phyloP scores from a whole-genome alignment of 176 grass and related monocot species.

The Eragrostis curvula region DNA sequence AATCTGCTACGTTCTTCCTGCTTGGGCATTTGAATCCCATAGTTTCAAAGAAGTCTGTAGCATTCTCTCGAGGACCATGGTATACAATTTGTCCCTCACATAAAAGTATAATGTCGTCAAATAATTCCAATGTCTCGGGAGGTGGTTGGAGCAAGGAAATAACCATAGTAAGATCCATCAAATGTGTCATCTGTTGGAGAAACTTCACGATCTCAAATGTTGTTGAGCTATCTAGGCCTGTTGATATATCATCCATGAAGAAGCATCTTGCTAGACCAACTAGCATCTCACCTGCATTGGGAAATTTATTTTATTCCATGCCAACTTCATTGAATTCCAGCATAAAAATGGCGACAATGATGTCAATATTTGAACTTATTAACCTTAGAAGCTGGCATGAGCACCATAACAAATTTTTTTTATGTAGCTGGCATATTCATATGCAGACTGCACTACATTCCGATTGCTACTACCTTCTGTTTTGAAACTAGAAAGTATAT shows the following conservation, averaged over 20 bases:
- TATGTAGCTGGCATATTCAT: not conserved
- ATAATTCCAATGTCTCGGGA: conserved; percentile 87
- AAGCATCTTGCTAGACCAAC: conserved; percentile 88
- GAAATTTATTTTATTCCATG: conserved; percentile 20
- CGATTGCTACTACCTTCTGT: not conserved
- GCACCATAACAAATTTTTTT: not conserved
- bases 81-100: conserved; percentile 93
- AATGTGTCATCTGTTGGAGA: conserved; percentile 83
- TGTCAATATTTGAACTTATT: not conserved
- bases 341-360: conserved; percentile 2
- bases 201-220: conserved; percentile 89
- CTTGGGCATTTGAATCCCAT: conserved; percentile 89
- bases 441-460: not conserved
- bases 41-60: conserved; percentile 71
- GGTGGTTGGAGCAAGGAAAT: conserved; percentile 95
- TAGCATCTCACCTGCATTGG: conserved; percentile 89
- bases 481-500: not conserved
- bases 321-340: not conserved
- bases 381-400: not conserved
- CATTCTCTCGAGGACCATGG: conserved; percentile 89
- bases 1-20: conserved; percentile 90
- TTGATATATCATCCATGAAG: conserved; percentile 99
- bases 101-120: conserved; percentile 93
- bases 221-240: conserved; percentile 94
- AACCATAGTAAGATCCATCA: conserved; percentile 88